A percentile compares a stretch with the other conserved stretches of the same genome.
These are phyloP conservation scores for Paramecium octaurelia DNA, from an alignment of 73 alveolate genomes.

Conservation along the genomic window DNA sequence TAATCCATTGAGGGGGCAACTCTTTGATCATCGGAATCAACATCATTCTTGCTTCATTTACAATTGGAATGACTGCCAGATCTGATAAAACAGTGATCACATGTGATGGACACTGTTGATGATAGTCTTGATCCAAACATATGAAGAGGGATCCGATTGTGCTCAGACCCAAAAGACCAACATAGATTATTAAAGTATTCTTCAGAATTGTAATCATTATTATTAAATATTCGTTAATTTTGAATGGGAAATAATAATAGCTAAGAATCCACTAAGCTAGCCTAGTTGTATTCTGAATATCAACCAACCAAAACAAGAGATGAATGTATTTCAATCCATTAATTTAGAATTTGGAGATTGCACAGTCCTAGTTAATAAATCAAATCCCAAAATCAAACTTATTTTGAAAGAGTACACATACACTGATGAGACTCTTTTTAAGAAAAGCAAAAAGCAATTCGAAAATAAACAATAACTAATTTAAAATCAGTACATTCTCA, in stretches of 20 bases:
- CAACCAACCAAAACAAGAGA: background rate
- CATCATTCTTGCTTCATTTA: background rate
- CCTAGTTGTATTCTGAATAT: background rate
- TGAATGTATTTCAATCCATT: background rate
- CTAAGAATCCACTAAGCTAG: background rate
- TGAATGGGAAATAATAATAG: conserved; percentile 39
- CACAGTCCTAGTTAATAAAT: background rate
- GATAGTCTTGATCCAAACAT: background rate
- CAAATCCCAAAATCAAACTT: background rate
- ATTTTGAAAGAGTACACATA: conserved; percentile 11
- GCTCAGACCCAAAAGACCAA: background rate
- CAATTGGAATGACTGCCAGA: background rate
- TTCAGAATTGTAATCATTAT: background rate
- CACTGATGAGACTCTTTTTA: background rate
- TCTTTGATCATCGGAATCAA: background rate
- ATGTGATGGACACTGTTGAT: background rate
- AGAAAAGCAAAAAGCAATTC: background rate
- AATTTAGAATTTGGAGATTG: conserved; percentile 26
- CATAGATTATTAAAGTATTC: background rate
- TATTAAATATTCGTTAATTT: conserved; percentile 37
- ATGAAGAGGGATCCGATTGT: background rate
- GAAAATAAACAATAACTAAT: background rate
- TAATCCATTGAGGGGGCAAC: background rate
- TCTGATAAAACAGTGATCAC: background rate
- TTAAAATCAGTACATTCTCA: background rate